A percentile compares a stretch with the other conserved stretches of the same genome.
Conservation (phyloP, 495 filamentous ascomycete species). For the Gamarada debralockiae region DNA sequence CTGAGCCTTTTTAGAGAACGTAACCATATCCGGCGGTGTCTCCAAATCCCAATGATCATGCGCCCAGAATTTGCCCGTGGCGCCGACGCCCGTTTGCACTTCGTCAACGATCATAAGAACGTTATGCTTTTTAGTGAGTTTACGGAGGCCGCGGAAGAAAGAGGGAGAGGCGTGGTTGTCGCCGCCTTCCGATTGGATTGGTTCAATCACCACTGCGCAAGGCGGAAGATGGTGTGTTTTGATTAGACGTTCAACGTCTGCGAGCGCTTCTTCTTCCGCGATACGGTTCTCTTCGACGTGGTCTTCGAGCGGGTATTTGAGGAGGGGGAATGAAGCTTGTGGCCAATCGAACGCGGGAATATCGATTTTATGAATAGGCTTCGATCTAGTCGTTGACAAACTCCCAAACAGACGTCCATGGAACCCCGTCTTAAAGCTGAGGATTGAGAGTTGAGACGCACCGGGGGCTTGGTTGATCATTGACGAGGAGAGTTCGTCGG, state of each 20-base stretch:
- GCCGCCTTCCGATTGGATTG: constrained; percentile 96
- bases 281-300: constrained; percentile 76
- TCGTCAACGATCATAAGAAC: constrained; percentile 97
- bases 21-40: constrained; percentile 94
- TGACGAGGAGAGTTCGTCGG: constrained; percentile 68
- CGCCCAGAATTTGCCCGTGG: constrained; percentile 97
- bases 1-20: constrained; percentile 98
- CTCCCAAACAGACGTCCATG: constrained; percentile 94
- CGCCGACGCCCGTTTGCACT: constrained; percentile 95
- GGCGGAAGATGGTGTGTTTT: constrained; percentile 81
- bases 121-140: constrained; percentile 78
- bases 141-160: constrained; percentile 89
- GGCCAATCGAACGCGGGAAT: constrained; percentile 99
- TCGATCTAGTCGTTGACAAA: constrained; percentile 89
- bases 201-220: constrained; percentile 86
- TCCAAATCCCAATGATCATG: constrained; percentile 94
- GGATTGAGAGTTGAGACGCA: constrained; percentile 79
- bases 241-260: constrained; percentile 85
- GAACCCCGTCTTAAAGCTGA: constrained; percentile 92
- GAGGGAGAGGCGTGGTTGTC: constrained; percentile 95
- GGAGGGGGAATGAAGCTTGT: constrained; percentile 82
- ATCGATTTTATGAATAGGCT: constrained; percentile 97
- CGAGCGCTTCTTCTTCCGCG: constrained; percentile 82
- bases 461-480: constrained; percentile 88
- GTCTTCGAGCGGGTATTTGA: constrained; percentile 89